phyloP scores from a whole-genome alignment of 495 filamentous ascomycete species.

The Cudoniella acicularis region DNA sequence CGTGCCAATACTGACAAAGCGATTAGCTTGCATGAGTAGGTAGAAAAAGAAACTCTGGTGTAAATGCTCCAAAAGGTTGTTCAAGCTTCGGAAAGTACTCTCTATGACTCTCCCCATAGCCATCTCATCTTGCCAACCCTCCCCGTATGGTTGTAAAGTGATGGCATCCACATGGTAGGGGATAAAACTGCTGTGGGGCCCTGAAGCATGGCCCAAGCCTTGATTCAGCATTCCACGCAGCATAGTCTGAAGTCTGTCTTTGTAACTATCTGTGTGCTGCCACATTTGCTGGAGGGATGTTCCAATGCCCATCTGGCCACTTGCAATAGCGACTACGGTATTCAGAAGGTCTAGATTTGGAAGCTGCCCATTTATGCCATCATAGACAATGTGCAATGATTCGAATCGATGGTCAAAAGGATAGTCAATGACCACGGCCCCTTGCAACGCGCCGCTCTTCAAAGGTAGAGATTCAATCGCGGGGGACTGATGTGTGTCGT shows the following conservation, averaged over 20 bases:
- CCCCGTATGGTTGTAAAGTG: slow-evolving; percentile 81
- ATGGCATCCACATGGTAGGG: slow-evolving; percentile 97
- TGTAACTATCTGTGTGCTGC: slow-evolving; percentile 77
- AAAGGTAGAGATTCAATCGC: slow-evolving; percentile 74
- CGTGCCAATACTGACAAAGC: slow-evolving; percentile 97
- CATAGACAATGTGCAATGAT: slow-evolving; percentile 85
- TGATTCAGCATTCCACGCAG: slow-evolving; percentile 91
- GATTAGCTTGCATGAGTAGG: slow-evolving; percentile 79
- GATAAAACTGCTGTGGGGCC: slow-evolving; percentile 92
- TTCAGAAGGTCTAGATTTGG: slow-evolving; percentile 96
- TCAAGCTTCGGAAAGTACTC: slow-evolving; percentile 83
- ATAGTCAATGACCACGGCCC: slow-evolving; percentile 90
- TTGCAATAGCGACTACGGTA: slow-evolving; percentile 82
- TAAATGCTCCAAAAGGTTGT: slow-evolving; percentile 93
- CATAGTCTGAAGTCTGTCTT: slow-evolving; percentile 81
- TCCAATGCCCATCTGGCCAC: slow-evolving; percentile 88
- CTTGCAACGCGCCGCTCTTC: slow-evolving; percentile 91
- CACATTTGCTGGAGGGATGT: slow-evolving; percentile 81
- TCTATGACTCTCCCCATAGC: slow-evolving; percentile 85
- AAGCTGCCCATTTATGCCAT: slow-evolving; percentile 93
- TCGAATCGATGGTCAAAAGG: slow-evolving; percentile 79
- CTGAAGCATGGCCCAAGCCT: slow-evolving; percentile 82
- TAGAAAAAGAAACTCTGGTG: slow-evolving; percentile 99
- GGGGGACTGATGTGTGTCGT: slow-evolving; percentile 69
- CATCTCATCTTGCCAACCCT: slow-evolving; percentile 98